A percentile compares a stretch with the other conserved stretches of the same genome.
Evolutionary conservation across 306 rosid species (phyloP).

Genomic region (Lotus japonicus): DNA sequence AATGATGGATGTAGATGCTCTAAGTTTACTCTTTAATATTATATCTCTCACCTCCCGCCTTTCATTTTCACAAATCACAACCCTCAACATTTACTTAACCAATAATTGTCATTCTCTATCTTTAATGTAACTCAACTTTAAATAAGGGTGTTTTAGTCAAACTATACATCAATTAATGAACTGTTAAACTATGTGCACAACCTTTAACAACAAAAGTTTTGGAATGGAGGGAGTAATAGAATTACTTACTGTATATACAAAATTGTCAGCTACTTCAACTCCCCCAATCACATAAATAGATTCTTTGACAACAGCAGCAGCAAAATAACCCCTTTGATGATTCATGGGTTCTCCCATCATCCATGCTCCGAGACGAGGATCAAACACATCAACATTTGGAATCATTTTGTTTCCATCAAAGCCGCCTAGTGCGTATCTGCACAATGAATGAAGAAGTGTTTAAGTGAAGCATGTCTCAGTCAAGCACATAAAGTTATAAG

Average conservation of each 20-base stretch:
- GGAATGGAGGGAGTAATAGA: not conserved
- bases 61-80: too few relatives aligned
- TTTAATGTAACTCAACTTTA: too few relatives aligned
- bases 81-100: too few relatives aligned
- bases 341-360: conserved; percentile 58
- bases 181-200: too few relatives aligned
- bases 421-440: conserved; percentile 71
- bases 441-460: conserved; percentile 8
- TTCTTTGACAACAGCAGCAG: conserved; percentile 54
- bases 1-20: too few relatives aligned
- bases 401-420: conserved; percentile 55
- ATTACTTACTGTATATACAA: conserved; percentile 46
- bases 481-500: not conserved
- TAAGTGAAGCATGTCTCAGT: not conserved
- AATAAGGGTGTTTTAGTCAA: too few relatives aligned
- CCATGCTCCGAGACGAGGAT: conserved; percentile 75
- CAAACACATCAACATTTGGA: conserved; percentile 67
- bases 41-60: too few relatives aligned
- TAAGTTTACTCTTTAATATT: too few relatives aligned
- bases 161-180: too few relatives aligned
- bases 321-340: conserved; percentile 54
- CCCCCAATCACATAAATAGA: conserved; percentile 69
- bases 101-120: too few relatives aligned
- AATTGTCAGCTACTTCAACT: conserved; percentile 20
- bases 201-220: too few relatives aligned